Percentiles rank a stretch among this genome's conserved stretches.
phyloP scores from a whole-genome alignment of 108 stramenopile genomes.

The Fragilaria crotonensis region DNA sequence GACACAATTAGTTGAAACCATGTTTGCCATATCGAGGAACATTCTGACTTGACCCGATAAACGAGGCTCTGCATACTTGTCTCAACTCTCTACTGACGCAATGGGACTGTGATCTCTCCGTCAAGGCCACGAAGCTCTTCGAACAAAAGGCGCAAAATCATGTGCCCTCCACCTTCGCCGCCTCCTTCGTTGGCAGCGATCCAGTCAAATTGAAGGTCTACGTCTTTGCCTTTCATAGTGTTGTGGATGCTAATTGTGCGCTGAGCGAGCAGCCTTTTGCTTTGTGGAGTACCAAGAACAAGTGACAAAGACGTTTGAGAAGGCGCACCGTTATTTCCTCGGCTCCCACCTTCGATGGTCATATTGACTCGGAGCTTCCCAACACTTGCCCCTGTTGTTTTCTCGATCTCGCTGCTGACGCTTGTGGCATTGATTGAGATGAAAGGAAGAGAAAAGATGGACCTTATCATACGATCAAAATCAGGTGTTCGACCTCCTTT shows the following conservation, averaged over 20 bases:
- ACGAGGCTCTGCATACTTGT: too few species aligned
- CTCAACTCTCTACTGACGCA: too few species aligned
- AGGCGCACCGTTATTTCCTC: slow-evolving; percentile 12
- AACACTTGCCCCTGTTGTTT: neutral
- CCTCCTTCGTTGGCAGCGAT: slow-evolving; percentile 33
- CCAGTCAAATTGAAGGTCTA: slow-evolving; percentile 47
- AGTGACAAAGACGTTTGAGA: slow-evolving; percentile 11
- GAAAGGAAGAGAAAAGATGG: slow-evolving; percentile 1
- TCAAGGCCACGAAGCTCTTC: slow-evolving; percentile 43
- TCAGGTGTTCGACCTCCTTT: neutral
- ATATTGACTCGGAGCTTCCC: slow-evolving; percentile 4
- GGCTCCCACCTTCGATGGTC: neutral
- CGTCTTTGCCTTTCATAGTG: slow-evolving; percentile 5
- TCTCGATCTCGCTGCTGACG: slow-evolving; percentile 3
- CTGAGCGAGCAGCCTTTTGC: slow-evolving; percentile 23
- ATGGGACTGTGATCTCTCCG: slow-evolving; percentile 18
- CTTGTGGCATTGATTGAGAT: neutral
- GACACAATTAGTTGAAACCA: too few species aligned
- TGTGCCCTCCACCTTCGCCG: slow-evolving; percentile 26
- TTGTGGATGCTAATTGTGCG: neutral
- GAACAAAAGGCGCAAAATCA: slow-evolving; percentile 30
- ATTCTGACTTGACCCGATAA: too few species aligned
- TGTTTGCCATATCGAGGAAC: too few species aligned
- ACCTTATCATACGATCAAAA: neutral
- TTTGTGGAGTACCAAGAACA: slow-evolving; percentile 29